Conservation (phyloP, 805 yeast species). For the Clavispora asparagi region DNA sequence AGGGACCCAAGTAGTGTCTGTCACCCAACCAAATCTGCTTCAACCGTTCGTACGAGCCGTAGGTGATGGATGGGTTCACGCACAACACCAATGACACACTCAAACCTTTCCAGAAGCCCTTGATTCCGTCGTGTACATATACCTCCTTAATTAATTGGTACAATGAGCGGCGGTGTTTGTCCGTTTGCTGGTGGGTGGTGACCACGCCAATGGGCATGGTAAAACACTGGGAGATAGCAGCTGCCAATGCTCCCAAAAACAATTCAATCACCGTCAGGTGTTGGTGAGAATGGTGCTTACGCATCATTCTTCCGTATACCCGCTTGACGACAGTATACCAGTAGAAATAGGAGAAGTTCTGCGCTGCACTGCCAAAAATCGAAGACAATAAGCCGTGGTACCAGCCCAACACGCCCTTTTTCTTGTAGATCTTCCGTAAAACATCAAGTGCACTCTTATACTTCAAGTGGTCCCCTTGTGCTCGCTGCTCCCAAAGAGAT, state of each 20-base stretch:
- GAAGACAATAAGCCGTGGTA: slow-evolving; percentile 70
- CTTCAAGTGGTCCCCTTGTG: slow-evolving; percentile 22
- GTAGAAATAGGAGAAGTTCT: slow-evolving; percentile 78
- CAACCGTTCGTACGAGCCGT: slow-evolving; percentile 72
- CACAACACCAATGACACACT: slow-evolving; percentile 76
- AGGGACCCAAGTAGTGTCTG: slow-evolving; percentile 46
- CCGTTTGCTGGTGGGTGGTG: slow-evolving; percentile 58
- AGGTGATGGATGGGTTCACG: slow-evolving; percentile 80
- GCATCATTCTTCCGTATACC: slow-evolving; percentile 40
- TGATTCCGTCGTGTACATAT: slow-evolving; percentile 55
- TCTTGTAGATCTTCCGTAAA: slow-evolving; percentile 48
- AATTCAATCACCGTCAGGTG: slow-evolving; percentile 63
- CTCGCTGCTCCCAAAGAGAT: slow-evolving; percentile 13
- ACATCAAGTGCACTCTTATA: slow-evolving; percentile 63
- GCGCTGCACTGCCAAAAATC: slow-evolving; percentile 65
- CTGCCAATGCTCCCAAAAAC: slow-evolving; percentile 72
- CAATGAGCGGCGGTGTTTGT: slow-evolving; percentile 31
- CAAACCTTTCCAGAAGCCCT: slow-evolving; percentile 79
- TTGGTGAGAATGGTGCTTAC: slow-evolving; percentile 31
- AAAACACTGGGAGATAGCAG: slow-evolving; percentile 73
- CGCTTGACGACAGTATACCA: slow-evolving; percentile 76
- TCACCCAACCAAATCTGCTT: slow-evolving; percentile 44
- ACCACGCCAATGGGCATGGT: slow-evolving; percentile 79
- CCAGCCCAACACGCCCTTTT: slow-evolving; percentile 62
- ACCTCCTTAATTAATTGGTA: slow-evolving; percentile 41